Conservation (phyloP, 2,329 filamentous ascomycete species). For the Fusarium subglutinans region DNA sequence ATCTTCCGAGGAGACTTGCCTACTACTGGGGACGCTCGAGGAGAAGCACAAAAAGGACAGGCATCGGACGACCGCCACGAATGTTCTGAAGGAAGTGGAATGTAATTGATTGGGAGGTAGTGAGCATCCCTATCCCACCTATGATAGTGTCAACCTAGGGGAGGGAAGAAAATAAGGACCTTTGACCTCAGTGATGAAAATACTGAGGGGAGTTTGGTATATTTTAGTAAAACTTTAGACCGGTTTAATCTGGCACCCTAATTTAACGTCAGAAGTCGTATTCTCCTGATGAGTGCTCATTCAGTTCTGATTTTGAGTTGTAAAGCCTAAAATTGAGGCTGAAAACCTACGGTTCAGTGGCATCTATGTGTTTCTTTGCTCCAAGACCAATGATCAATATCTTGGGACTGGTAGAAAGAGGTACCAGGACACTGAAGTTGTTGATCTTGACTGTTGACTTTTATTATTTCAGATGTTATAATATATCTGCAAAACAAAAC, state of each 20-base stretch:
- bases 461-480: conserved; percentile 13
- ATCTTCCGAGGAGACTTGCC: background rate
- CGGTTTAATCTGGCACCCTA: background rate
- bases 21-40: background rate
- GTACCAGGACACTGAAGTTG: background rate
- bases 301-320: no score
- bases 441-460: conserved; percentile 1
- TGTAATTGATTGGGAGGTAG: background rate
- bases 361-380: background rate
- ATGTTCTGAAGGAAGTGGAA: background rate
- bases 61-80: background rate
- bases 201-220: background rate
- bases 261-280: background rate
- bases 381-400: background rate
- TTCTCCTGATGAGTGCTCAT: background rate
- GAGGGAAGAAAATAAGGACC: background rate
- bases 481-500: conserved; percentile 4
- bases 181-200: background rate
- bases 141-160: background rate
- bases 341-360: no score
- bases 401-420: background rate
- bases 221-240: background rate
- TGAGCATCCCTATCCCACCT: background rate
- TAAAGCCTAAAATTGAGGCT: no score
- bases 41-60: background rate